Evolutionary conservation across 108 stramenopile genomes (phyloP).

Genomic region (Nitzschia inconspicua): DNA sequence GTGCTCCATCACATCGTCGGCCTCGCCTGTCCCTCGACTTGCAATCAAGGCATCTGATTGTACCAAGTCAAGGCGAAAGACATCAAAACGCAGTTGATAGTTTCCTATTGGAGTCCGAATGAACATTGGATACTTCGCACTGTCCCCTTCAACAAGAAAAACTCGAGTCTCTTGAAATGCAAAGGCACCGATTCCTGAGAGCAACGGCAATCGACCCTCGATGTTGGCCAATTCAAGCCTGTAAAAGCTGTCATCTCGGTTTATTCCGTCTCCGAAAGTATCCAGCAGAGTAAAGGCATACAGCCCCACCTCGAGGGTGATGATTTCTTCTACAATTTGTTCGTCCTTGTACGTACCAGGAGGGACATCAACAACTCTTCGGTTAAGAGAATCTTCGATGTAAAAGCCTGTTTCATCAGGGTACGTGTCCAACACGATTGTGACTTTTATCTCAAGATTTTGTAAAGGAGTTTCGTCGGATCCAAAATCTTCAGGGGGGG

Average conservation of each 20-base stretch:
- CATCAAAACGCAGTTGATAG: constrained; percentile 15
- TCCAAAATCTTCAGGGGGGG: background rate
- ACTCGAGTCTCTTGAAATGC: background rate
- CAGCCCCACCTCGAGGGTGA: constrained; percentile 12
- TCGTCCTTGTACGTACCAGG: constrained; percentile 12
- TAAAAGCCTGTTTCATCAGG: constrained; percentile 31
- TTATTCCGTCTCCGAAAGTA: constrained; percentile 21
- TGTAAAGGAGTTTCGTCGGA: background rate
- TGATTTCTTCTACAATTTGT: constrained; percentile 7
- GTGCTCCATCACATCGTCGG: background rate
- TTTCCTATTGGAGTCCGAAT: constrained; percentile 14
- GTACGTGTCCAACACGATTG: constrained; percentile 14
- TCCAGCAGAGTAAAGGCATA: constrained; percentile 22
- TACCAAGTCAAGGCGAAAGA: constrained; percentile 15
- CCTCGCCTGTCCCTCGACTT: background rate
- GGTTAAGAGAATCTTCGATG: constrained; percentile 9
- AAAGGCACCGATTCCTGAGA: constrained; percentile 18
- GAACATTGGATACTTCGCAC: constrained; percentile 2
- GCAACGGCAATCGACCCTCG: constrained; percentile 1
- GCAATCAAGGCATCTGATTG: constrained; percentile 19
- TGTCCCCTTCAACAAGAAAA: constrained; percentile 22
- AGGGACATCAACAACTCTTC: constrained; percentile 9
- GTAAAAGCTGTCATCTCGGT: constrained; percentile 1
- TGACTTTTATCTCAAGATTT: constrained; percentile 12
- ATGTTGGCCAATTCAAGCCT: constrained; percentile 4